These are phyloP conservation scores for Botrytis squamosa DNA, from an alignment of 2,329 filamentous ascomycete genomes.

Conservation along the genomic window DNA sequence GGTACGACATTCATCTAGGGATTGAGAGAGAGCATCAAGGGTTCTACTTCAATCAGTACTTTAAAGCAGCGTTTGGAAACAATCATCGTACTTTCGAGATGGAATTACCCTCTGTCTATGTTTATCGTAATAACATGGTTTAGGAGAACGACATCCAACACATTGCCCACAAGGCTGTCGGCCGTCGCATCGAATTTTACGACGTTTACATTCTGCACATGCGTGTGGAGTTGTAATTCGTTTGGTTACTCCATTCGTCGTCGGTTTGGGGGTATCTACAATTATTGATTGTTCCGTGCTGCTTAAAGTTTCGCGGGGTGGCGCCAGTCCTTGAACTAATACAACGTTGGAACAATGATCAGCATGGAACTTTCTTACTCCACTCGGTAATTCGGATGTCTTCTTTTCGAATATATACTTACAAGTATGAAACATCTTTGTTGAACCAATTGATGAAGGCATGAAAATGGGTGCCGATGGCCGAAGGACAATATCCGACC, in stretches of 20 bases:
- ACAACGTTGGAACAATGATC: conserved; percentile 17
- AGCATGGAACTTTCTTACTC: conserved; percentile 5
- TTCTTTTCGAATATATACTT: conserved; percentile 26
- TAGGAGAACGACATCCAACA: conserved; percentile 75
- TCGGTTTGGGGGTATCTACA: conserved; percentile 34
- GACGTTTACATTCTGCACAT: conserved; percentile 73
- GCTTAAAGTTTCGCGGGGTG: conserved; percentile 28
- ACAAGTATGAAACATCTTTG: conserved; percentile 40
- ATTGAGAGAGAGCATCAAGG: conserved; percentile 62
- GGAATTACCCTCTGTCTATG: conserved; percentile 74
- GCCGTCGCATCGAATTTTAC: conserved; percentile 83
- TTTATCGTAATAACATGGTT: conserved; percentile 78
- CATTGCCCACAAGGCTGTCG: conserved; percentile 80
- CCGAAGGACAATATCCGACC: conserved; percentile 15
- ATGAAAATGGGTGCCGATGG: conserved; percentile 26
- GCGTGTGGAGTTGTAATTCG: conserved; percentile 60
- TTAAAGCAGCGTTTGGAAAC: conserved; percentile 22
- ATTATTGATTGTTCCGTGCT: conserved; percentile 30
- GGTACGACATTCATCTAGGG: conserved; percentile 62
- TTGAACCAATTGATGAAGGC: conserved; percentile 35
- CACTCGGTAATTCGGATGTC: conserved; percentile 13
- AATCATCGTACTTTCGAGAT: conserved; percentile 64
- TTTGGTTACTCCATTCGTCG: conserved; percentile 45
- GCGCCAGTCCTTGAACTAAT: conserved; percentile 39
- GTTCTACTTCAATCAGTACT: conserved; percentile 44